phyloP scores from a whole-genome alignment of 2,329 filamentous ascomycete species.

The Diaporthe vaccinii region DNA sequence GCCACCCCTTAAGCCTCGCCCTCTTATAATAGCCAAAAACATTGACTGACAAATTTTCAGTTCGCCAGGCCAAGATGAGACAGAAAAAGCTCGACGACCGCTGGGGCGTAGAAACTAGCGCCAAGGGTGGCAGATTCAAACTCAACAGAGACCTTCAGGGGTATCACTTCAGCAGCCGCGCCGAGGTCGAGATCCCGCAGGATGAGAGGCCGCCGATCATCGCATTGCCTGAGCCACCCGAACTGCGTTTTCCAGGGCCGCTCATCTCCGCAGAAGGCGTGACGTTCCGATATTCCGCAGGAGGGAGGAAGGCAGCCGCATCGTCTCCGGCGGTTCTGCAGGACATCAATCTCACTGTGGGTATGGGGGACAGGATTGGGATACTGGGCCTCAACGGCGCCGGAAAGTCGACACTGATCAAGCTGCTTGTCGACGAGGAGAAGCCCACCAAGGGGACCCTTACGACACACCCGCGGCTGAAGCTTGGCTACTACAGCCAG shows the following conservation, averaged over 20 bases:
- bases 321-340: constrained; percentile 64
- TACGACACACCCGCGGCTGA: constrained; percentile 76
- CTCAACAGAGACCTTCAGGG: constrained; percentile 80
- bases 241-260: constrained; percentile 81
- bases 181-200: constrained; percentile 78
- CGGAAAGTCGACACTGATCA: constrained; percentile 85
- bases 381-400: constrained; percentile 84
- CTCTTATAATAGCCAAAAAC: background rate
- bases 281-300: constrained; percentile 71
- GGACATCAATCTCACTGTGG: constrained; percentile 76
- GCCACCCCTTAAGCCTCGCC: background rate
- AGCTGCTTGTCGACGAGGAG: constrained; percentile 73
- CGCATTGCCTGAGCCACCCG: constrained; percentile 72
- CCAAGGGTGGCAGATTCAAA: constrained; percentile 82
- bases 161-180: constrained; percentile 69
- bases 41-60: background rate
- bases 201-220: constrained; percentile 72
- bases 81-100: constrained; percentile 89
- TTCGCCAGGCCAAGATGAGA: constrained; percentile 86
- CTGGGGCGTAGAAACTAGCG: constrained; percentile 81
- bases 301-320: constrained; percentile 45
- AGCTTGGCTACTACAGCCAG: constrained; percentile 84
- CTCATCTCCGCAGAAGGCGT: constrained; percentile 80
- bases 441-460: constrained; percentile 73
- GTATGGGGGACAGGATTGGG: constrained; percentile 80